Evolutionary conservation across 768 basidiomycete genomes (phyloP).

Genomic region (Phallus indusiatus): DNA sequence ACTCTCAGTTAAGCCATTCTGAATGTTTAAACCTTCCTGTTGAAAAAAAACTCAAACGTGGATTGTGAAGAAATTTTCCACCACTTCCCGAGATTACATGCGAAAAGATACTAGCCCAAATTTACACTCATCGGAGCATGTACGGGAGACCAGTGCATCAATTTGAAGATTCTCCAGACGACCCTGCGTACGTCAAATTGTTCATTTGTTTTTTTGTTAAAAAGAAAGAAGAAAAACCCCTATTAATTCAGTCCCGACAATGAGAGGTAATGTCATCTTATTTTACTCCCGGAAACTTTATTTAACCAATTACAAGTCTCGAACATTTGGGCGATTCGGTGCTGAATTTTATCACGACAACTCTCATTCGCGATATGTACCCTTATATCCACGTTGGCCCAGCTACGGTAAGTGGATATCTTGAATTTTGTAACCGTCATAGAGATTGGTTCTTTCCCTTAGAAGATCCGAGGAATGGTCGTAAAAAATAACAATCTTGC

Average conservation of each 20-base stretch:
- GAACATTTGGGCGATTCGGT: constrained; percentile 76
- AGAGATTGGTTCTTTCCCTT: background rate
- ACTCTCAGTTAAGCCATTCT: too few relatives aligned
- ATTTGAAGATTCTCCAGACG: constrained; percentile 65
- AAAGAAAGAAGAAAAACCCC: background rate
- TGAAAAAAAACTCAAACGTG: background rate
- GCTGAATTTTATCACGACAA: constrained; percentile 56
- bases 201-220: background rate
- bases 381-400: constrained; percentile 70
- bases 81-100: constrained; percentile 48
- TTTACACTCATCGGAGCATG: constrained; percentile 71
- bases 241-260: constrained; percentile 53
- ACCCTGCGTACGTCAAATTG: constrained; percentile 28
- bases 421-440: background rate
- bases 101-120: constrained; percentile 36
- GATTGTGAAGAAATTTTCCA: constrained; percentile 29
- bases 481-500: constrained; percentile 71
- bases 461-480: constrained; percentile 74
- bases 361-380: constrained; percentile 50
- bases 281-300: constrained; percentile 1
- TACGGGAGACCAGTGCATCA: constrained; percentile 61
- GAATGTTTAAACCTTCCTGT: too few relatives aligned
- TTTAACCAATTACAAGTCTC: constrained; percentile 32
- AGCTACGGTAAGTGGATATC: constrained; percentile 44
- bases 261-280: constrained; percentile 47